Evolutionary conservation across 495 filamentous ascomycete genomes (phyloP), one percentile per base, ranked within the genome.

Genomic region (Neurospora pannonica): DNA sequence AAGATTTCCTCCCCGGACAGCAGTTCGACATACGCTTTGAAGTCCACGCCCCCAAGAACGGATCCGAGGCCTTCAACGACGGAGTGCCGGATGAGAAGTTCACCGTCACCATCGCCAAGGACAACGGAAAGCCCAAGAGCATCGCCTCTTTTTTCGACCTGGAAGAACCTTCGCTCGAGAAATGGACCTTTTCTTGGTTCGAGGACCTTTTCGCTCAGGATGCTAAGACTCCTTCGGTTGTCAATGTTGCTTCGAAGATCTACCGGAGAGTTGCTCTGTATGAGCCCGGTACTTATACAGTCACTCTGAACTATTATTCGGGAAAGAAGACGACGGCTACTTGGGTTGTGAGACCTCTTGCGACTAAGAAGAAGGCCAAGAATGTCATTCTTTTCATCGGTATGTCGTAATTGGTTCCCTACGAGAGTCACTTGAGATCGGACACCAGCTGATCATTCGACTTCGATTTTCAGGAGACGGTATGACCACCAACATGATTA

Each of bases 401-500:
- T 80, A 79, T 42, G 81, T 15, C 13, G 7, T 1, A 9, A 15
- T 10, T 3, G 11, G 0, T 15, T 39, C 17, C n/a, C 4, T 2
- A 17, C 3, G 54, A 24, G 21, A 24, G 2, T 8, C 3, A 62
- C 24, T 67, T 8, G 9, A 0, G 10, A 4, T 24, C 5, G 24
- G 19, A 31, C 11, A 24, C 9, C 0, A 7, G 24, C 71, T 75
- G 21, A 38, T 78, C 11, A 73, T 13, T 9, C 21, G 69, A 73
- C 37, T 28, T 34, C 17, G 3, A 9, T n/a, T 6, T 36, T 17
- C 73, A 85, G 83, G 86, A 62, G 91, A 92, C 74, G 91, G 92
- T 71, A 94, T 94, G 92, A 93, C 91, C 5, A 93, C 90, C 38
- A 93, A 92, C 82, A 93, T 93, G 91, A 86, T 87, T 72, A 87